A percentile compares a stretch with the other conserved stretches of the same genome.
Evolutionary conservation across 768 basidiomycete genomes (phyloP).

Genomic region (Calocybe gangraenosa): DNA sequence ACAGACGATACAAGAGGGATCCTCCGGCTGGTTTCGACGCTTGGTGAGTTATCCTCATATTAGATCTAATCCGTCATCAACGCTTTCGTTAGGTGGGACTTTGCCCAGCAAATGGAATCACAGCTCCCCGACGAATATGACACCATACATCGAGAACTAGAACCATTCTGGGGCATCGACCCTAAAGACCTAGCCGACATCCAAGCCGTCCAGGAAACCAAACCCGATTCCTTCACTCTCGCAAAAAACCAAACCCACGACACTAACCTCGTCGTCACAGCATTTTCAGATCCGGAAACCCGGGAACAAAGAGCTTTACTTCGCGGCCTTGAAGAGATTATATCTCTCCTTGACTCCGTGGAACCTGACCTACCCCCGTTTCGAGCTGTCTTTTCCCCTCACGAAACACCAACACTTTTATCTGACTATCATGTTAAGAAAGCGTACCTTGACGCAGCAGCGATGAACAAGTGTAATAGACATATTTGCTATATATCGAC

Average conservation of each 20-base stretch:
- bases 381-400: constrained; percentile 36
- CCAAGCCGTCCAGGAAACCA: constrained; percentile 31
- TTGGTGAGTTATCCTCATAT: constrained; percentile 46
- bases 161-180: constrained; percentile 76
- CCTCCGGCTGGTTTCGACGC: constrained; percentile 76
- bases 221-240: constrained; percentile 37
- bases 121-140: constrained; percentile 89
- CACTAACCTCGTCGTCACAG: constrained; percentile 15
- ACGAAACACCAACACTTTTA: constrained; percentile 32
- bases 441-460: constrained; percentile 28
- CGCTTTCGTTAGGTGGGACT: constrained; percentile 37
- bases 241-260: constrained; percentile 28
- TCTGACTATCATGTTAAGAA: constrained; percentile 28
- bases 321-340: constrained; percentile 21
- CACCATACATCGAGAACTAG: constrained; percentile 65
- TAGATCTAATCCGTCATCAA: too few species aligned
- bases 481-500: background rate
- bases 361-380: constrained; percentile 34
- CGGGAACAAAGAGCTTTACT: constrained; percentile 19
- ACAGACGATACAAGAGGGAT: constrained; percentile 53
- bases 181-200: constrained; percentile 35
- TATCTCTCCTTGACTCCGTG: constrained; percentile 32
- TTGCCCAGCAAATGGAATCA: constrained; percentile 64
- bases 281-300: constrained; percentile 20
- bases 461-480: constrained; percentile 24